Base-by-base conservation (phyloP, 441 rosid genomes). In the Adansonia rubrostipa region DNA sequence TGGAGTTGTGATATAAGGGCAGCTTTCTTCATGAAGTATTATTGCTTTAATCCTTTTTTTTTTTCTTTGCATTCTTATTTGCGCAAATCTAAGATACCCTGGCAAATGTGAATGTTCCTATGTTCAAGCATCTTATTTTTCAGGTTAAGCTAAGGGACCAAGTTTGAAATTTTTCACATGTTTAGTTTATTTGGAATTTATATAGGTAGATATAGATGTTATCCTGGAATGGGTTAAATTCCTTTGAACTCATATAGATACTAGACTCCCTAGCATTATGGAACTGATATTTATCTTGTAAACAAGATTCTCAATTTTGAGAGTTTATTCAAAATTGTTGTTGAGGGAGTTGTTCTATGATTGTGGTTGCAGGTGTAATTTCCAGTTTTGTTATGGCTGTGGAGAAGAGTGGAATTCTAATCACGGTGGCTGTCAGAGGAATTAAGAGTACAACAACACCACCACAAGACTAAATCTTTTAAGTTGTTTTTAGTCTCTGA, bases 331-430 rank as follows among this genome's bases (percentile, higher is more conserved):
- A 36, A 36, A 36, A 36, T 36, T 36, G 40, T 28, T 71, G 0
- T 44, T 54, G n/a, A 15, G 51, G 15, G n/a, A 71, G 13, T 69
- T 68, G 70, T 24, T 76, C 62, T n/a, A 20, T 53, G 44, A 14
- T 22, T 74, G 47, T 22, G 42, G 10, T 81, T 77, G 60, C 83
- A 89, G 91, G 82, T 89, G 92, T 73, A 45, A 20, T 1, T 85
- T 76, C 66, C 24, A 88, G 45, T 89, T 89, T 60, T 88, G 90
- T 66, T 86, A 88, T 77, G 85, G 84, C 28, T 88, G 92, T 68
- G 91, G 77, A 64, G 19, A 15, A 24, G 17, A n/a, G 40, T 88
- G 89, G 91, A 71, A 9, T 62, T 0, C 0, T 13, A 7, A 0
- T 75, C 87, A 88, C 64, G 79, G 79, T 22, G 85, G 88, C 58